These are phyloP conservation scores for Ascochyta koolunga DNA, from an alignment of 2,329 filamentous ascomycete genomes.

Conservation along the genomic window DNA sequence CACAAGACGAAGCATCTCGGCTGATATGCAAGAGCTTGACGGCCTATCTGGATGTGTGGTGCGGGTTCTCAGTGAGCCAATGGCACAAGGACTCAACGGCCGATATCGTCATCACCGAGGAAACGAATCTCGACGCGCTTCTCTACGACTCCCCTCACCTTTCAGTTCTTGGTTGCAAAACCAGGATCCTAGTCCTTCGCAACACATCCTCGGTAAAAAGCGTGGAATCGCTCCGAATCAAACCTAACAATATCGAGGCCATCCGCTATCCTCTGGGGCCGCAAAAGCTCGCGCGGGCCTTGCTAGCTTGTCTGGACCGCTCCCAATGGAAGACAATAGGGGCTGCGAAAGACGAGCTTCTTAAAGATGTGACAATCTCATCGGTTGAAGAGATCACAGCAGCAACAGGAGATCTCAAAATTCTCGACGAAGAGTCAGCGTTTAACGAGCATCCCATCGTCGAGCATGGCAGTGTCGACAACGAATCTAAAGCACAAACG, in stretches of 20 bases:
- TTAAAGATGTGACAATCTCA: too few species aligned
- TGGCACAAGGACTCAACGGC: neutral
- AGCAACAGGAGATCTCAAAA: neutral
- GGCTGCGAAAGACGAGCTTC: neutral
- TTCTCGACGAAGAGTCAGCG: neutral
- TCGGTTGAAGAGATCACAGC: neutral
- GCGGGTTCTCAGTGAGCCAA: slow-evolving; percentile 7
- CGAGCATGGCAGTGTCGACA: neutral
- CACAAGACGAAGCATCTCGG: slow-evolving; percentile 1
- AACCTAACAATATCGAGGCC: slow-evolving; percentile 39
- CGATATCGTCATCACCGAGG: slow-evolving; percentile 9
- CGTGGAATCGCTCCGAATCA: neutral
- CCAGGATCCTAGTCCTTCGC: slow-evolving; percentile 6
- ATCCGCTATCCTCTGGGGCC: slow-evolving; percentile 49
- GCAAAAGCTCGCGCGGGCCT: slow-evolving; percentile 46
- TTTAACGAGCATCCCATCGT: neutral
- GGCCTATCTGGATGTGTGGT: slow-evolving; percentile 27
- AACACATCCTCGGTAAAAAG: neutral
- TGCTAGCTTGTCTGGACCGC: slow-evolving; percentile 37
- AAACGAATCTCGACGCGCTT: neutral
- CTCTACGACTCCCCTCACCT: slow-evolving; percentile 1
- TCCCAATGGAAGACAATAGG: neutral
- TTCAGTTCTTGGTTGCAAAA: neutral
- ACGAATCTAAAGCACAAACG: neutral
- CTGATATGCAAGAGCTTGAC: slow-evolving; percentile 11